phyloP scores from a whole-genome alignment of 257 asterid species.

The Nicotiana attenuata region DNA sequence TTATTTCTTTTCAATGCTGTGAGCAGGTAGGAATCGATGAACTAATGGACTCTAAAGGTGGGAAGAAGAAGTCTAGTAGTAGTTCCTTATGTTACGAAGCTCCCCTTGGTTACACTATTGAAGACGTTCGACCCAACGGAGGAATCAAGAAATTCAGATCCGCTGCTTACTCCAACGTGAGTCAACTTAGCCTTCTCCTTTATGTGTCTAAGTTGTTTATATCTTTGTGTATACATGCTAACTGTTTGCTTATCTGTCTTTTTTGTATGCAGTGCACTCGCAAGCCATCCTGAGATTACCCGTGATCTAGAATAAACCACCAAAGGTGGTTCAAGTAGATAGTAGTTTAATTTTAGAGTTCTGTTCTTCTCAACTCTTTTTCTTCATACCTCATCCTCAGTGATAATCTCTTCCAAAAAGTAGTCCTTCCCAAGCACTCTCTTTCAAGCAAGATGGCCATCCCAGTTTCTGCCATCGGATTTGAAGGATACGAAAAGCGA shows the following conservation, averaged over 20 bases:
- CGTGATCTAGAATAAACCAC: conserved; percentile 21
- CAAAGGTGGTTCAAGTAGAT: conserved; percentile 17
- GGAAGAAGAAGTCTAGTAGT: conserved; percentile 75
- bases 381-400: conserved; percentile 33
- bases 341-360: conserved; percentile 22
- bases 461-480: conserved; percentile 67
- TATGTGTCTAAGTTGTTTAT: neutral
- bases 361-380: conserved; percentile 2
- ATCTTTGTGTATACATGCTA: neutral
- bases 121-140: conserved; percentile 89
- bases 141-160: conserved; percentile 94
- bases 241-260: neutral
- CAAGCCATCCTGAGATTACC: conserved; percentile 67
- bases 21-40: conserved; percentile 41
- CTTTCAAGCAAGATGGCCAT: conserved; percentile 38
- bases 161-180: conserved; percentile 94
- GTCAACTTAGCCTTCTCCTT: conserved; percentile 14
- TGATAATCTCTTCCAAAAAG: conserved; percentile 19
- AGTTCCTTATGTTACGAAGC: conserved; percentile 73
- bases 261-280: conserved; percentile 63
- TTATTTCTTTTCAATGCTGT: neutral
- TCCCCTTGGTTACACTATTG: conserved; percentile 88
- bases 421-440: neutral
- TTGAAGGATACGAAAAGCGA: conserved; percentile 84
- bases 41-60: conserved; percentile 66